Evolutionary conservation across 2,329 filamentous ascomycete species (phyloP).

Genomic region (Trichophyton benhamiae): DNA sequence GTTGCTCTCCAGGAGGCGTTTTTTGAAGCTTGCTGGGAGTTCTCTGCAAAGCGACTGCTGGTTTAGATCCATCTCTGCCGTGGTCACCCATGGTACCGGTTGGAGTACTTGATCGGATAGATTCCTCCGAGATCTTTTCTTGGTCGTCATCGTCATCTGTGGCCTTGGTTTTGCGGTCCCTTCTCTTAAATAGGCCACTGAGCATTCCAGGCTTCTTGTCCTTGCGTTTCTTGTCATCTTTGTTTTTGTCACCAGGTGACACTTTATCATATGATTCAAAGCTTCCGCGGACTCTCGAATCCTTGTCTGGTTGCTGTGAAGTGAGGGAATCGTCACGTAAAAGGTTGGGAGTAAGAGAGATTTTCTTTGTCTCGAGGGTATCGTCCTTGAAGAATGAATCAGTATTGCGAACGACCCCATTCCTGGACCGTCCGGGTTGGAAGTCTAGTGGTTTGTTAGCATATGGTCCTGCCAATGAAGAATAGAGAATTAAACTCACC

Average conservation of each 20-base stretch:
- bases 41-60: conserved; percentile 37
- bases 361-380: conserved; percentile 88
- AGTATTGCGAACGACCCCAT: conserved; percentile 77
- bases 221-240: conserved; percentile 66
- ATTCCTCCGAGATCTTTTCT: conserved; percentile 53
- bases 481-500: not conserved
- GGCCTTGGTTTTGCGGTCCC: conserved; percentile 47
- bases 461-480: not conserved
- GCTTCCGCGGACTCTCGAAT: conserved; percentile 41
- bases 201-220: conserved; percentile 61
- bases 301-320: conserved; percentile 23
- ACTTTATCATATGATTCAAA: conserved; percentile 66
- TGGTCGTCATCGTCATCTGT: conserved; percentile 35
- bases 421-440: conserved; percentile 49
- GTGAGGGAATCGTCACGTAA: conserved; percentile 60
- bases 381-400: conserved; percentile 98
- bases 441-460: conserved; percentile 3
- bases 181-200: conserved; percentile 55
- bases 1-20: conserved; percentile 43
- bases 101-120: conserved; percentile 33
- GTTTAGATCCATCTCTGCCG: conserved; percentile 28
- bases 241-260: conserved; percentile 48
- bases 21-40: conserved; percentile 61
- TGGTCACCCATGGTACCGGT: conserved; percentile 36
- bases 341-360: conserved; percentile 86